Conservation (phyloP, 164 flowering plant species). For the Annona cherimola region DNA sequence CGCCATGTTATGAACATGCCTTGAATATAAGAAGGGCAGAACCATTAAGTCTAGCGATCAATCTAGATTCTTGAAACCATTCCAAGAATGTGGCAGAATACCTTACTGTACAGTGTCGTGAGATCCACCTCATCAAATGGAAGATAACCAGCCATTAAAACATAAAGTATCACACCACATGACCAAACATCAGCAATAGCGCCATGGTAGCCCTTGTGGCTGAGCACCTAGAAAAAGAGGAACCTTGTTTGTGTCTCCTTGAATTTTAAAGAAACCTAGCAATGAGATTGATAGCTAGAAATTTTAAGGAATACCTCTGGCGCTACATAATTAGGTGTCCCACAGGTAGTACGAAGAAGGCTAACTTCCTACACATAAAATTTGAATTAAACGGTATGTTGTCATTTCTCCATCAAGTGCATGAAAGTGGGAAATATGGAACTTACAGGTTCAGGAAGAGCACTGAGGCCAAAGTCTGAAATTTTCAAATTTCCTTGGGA, state of each 20-base stretch:
- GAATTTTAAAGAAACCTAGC: not conserved
- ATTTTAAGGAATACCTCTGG: constrained; percentile 67
- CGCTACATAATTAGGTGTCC: constrained; percentile 98
- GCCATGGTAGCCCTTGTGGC: constrained; percentile 95
- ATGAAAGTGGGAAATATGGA: not conserved
- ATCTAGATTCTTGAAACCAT: not conserved
- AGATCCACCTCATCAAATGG: constrained; percentile 98
- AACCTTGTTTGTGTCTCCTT: not conserved
- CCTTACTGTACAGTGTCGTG: constrained; percentile 86
- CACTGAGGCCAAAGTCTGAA: constrained; percentile 99
- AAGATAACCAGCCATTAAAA: constrained; percentile 90
- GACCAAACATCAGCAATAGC: constrained; percentile 96
- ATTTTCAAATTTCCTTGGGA: constrained; percentile 88
- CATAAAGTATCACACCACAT: constrained; percentile 96
- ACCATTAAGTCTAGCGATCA: not conserved
- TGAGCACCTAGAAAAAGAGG: constrained; percentile 60
- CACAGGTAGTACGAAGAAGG: constrained; percentile 96
- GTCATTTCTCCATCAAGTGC: not conserved
- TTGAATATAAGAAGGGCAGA: not conserved
- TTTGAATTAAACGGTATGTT: not conserved
- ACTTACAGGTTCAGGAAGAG: constrained; percentile 72
- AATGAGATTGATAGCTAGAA: not conserved
- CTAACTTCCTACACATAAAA: constrained; percentile 56
- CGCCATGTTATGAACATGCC: not conserved
- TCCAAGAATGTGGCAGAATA: constrained; percentile 20